Evolutionary conservation across 2,329 filamentous ascomycete genomes (phyloP).

Genomic region (Domatiomyces catenatus): DNA sequence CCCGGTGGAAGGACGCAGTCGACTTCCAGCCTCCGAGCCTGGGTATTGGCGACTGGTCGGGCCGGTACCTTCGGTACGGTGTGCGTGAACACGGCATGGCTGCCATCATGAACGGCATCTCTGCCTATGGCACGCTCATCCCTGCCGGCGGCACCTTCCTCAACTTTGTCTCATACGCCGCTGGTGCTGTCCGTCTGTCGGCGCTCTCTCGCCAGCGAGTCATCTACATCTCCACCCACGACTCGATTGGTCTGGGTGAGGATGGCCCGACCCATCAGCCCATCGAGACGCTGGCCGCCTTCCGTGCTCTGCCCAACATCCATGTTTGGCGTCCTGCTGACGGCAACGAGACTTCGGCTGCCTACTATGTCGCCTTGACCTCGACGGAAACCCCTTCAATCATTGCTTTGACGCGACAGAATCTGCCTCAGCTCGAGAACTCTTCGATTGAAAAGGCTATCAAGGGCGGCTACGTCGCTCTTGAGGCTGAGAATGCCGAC

Average conservation of each 20-base stretch:
- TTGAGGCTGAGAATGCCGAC: conserved; percentile 69
- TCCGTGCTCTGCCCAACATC: conserved; percentile 96
- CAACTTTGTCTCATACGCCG: conserved; percentile 97
- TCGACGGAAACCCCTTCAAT: conserved; percentile 83
- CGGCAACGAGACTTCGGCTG: conserved; percentile 93
- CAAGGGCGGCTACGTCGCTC: conserved; percentile 89
- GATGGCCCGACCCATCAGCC: conserved; percentile 98
- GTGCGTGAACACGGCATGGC: conserved; percentile 39
- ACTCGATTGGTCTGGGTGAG: conserved; percentile 97
- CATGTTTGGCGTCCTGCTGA: conserved; percentile 99
- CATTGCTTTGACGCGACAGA: conserved; percentile 89
- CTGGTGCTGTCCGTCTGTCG: conserved; percentile 86
- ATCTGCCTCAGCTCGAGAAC: conserved; percentile 92
- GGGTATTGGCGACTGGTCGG: conserved; percentile 74
- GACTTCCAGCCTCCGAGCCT: conserved; percentile 90
- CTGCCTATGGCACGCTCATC: conserved; percentile 87
- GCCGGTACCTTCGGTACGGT: conserved; percentile 57
- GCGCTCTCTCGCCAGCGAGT: conserved; percentile 77
- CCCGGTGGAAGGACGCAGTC: conserved; percentile 87
- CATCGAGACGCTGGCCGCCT: conserved; percentile 94
- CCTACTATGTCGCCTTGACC: conserved; percentile 90
- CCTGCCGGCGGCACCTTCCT: conserved; percentile 94
- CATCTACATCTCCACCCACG: conserved; percentile 95
- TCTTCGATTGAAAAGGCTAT: conserved; percentile 75
- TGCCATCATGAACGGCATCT: conserved; percentile 54